Evolutionary conservation across 2,329 filamentous ascomycete genomes (phyloP).

Genomic region (Aspergillus sp.): DNA sequence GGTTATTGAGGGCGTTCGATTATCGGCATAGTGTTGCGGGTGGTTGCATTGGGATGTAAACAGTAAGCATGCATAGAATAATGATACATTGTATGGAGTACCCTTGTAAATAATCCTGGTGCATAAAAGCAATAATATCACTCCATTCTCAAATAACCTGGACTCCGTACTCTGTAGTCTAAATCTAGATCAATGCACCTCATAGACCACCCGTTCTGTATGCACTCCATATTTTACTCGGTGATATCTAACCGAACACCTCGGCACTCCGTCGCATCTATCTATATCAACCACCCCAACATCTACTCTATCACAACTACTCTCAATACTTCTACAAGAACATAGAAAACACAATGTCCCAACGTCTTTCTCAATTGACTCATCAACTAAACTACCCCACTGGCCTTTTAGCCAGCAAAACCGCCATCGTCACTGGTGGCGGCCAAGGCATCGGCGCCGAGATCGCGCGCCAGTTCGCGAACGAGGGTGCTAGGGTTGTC

Average conservation of each 20-base stretch:
- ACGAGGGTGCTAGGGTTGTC: conserved; percentile 79
- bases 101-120: not conserved
- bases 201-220: no score
- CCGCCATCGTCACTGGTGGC: conserved; percentile 79
- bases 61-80: not conserved
- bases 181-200: no score
- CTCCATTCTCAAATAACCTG: no score
- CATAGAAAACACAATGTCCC: conserved; percentile 29
- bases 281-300: not conserved
- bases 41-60: conserved; percentile 34
- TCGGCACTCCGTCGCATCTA: not conserved
- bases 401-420: conserved; percentile 70
- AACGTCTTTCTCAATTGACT: conserved; percentile 63
- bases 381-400: conserved; percentile 75
- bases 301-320: not conserved
- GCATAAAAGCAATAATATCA: no score
- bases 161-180: no score
- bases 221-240: conserved; percentile 13
- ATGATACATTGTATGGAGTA: not conserved
- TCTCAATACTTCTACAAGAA: not conserved
- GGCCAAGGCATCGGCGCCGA: conserved; percentile 87
- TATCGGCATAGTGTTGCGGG: conserved; percentile 63
- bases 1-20: conserved; percentile 78
- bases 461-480: conserved; percentile 72
- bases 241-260: not conserved